Conservation (phyloP, 2,329 filamentous ascomycete species). For the Nigrospora sphaerica region DNA sequence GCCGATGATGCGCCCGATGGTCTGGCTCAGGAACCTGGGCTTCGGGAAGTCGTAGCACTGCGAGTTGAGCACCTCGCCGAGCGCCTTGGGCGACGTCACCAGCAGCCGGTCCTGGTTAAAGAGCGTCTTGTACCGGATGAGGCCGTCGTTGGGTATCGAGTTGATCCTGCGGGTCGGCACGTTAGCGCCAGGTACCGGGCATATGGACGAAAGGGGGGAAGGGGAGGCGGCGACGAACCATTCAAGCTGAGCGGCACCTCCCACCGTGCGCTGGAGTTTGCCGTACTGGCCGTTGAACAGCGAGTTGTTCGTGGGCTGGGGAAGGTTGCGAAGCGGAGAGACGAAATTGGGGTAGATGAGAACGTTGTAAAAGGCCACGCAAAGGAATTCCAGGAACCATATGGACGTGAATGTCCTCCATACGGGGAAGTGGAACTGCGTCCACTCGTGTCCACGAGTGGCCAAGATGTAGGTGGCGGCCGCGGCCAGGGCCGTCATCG, state of each 20-base stretch:
- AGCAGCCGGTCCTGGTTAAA: background rate
- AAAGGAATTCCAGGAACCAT: background rate
- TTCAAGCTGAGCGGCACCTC: background rate
- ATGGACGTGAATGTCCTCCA: background rate
- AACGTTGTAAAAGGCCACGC: background rate
- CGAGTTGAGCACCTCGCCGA: background rate
- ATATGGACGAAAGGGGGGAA: too few relatives aligned
- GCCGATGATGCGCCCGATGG: background rate
- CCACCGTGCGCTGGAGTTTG: background rate
- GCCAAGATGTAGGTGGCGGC: background rate
- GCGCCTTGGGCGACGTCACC: background rate
- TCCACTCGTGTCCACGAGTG: background rate
- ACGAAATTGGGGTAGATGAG: background rate
- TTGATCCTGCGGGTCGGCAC: background rate
- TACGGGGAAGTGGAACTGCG: background rate
- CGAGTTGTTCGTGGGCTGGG: background rate
- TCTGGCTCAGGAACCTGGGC: background rate
- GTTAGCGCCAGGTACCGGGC: too few relatives aligned
- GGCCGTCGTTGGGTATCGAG: background rate
- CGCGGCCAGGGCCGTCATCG: background rate
- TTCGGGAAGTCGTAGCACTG: slow-evolving; percentile 1
- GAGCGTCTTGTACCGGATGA: background rate
- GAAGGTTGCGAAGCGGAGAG: background rate
- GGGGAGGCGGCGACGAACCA: background rate
- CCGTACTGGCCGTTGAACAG: background rate